These are phyloP conservation scores for Pseudocercospora pini-densiflorae DNA, from an alignment of 2,329 filamentous ascomycete species.

Conservation along the genomic window DNA sequence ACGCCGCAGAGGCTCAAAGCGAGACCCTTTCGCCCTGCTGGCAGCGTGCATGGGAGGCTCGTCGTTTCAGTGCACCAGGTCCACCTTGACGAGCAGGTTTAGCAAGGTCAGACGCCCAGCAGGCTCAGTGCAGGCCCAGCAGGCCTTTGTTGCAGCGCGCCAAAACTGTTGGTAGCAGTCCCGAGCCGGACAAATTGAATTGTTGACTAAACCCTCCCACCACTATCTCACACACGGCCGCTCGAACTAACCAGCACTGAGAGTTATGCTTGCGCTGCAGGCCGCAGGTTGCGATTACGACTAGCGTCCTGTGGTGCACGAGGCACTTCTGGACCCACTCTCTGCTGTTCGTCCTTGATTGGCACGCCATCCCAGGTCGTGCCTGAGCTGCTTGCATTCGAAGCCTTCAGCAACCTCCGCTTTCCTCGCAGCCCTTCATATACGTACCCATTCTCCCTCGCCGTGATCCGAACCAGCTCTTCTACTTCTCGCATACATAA, in stretches of 20 bases:
- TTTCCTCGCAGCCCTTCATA: slow-evolving; percentile 7
- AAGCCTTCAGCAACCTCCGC: slow-evolving; percentile 10
- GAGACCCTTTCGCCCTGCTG: neutral
- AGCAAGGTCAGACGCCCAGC: neutral
- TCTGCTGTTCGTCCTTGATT: slow-evolving; percentile 7
- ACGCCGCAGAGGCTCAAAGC: neutral
- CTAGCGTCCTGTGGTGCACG: slow-evolving; percentile 17
- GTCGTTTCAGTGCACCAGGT: slow-evolving; percentile 14
- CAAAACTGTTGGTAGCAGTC: neutral
- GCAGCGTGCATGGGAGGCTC: neutral
- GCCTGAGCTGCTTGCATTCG: neutral
- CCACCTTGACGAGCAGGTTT: neutral
- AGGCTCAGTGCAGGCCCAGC: neutral
- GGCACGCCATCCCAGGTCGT: slow-evolving; percentile 13
- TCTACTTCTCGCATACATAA: slow-evolving; percentile 13
- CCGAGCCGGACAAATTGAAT: neutral
- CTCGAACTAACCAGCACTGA: neutral
- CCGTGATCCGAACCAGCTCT: neutral
- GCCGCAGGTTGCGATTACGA: slow-evolving; percentile 3
- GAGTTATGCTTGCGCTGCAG: neutral
- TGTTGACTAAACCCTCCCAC: neutral
- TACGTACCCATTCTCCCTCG: slow-evolving; percentile 13
- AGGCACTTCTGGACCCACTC: slow-evolving; percentile 17
- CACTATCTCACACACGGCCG: slow-evolving; percentile 9
- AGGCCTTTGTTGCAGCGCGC: neutral